Conservation (phyloP, 2,329 filamentous ascomycete genomes). For the Rutstroemia sydowiana region DNA sequence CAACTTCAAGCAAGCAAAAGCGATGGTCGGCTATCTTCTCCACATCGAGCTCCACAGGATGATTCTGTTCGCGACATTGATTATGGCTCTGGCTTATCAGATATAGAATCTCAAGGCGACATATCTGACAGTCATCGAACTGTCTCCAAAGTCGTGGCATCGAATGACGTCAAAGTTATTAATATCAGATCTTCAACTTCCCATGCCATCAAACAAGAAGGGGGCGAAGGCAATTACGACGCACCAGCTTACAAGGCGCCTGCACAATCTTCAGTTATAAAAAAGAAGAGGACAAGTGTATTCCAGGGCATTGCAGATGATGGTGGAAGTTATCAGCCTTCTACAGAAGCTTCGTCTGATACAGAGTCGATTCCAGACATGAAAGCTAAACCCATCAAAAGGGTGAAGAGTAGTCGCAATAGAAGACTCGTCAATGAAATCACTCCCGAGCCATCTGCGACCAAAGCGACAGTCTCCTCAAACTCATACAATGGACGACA, state of each 20-base stretch:
- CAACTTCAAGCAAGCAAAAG: neutral
- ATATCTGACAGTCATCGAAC: neutral
- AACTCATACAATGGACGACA: neutral
- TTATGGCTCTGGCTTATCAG: slow-evolving; percentile 3
- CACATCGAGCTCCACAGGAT: neutral
- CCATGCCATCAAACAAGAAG: neutral
- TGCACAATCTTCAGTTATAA: neutral
- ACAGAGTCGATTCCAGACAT: slow-evolving; percentile 11
- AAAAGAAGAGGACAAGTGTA: slow-evolving; percentile 18
- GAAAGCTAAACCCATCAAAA: neutral
- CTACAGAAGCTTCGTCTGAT: slow-evolving; percentile 13
- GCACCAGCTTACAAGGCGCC: neutral
- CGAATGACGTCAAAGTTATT: neutral
- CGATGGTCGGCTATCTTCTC: neutral
- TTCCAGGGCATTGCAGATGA: slow-evolving; percentile 17
- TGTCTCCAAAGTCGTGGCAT: neutral
- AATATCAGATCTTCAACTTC: slow-evolving; percentile 1
- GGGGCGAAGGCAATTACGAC: neutral
- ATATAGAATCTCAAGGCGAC: slow-evolving; percentile 3
- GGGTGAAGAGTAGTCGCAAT: slow-evolving; percentile 7
- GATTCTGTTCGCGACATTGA: neutral
- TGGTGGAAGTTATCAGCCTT: slow-evolving; percentile 17
- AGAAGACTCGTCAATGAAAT: slow-evolving; percentile 10
- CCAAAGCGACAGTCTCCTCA: neutral
- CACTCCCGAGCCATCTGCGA: slow-evolving; percentile 9